A percentile compares a stretch with the other conserved stretches of the same genome.
phyloP scores from a whole-genome alignment of 1,139 yeast species.

The Hansenula sp. region DNA sequence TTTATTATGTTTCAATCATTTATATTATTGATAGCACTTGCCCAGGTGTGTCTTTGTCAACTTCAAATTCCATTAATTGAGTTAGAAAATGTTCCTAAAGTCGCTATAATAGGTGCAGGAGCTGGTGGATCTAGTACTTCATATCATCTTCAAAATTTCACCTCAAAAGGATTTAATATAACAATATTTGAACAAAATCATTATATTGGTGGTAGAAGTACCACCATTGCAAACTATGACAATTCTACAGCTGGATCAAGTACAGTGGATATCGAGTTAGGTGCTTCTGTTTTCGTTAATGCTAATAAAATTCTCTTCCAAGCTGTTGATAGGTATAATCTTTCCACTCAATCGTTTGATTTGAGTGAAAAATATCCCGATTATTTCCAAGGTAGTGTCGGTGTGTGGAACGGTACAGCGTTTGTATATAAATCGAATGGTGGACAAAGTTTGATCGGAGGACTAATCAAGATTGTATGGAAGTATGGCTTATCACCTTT shows the following conservation, averaged over 20 bases:
- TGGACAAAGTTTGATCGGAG: conserved; percentile 2
- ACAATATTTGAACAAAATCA: conserved; percentile 31
- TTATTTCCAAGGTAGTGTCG: conserved; percentile 22
- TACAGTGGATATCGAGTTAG: conserved; percentile 29
- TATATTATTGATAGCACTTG: no score
- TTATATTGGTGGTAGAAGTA: conserved; percentile 37
- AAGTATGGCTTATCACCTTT: conserved; percentile 28
- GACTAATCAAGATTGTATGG: conserved; percentile 20
- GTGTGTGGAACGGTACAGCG: conserved; percentile 37
- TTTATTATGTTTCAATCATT: no score
- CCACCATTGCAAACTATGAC: conserved; percentile 25
- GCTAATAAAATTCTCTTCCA: conserved; percentile 31
- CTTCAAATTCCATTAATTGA: background rate
- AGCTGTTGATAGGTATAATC: conserved; percentile 33
- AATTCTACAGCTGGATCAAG: conserved; percentile 16
- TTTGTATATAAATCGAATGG: conserved; percentile 16
- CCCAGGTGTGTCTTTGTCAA: background rate
- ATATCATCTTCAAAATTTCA: conserved; percentile 33
- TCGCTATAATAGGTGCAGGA: conserved; percentile 45
- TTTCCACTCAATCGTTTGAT: conserved; percentile 18
- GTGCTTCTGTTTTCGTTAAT: conserved; percentile 39
- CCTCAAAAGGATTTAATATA: conserved; percentile 26
- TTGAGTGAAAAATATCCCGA: conserved; percentile 10
- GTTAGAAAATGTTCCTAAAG: conserved; percentile 1
- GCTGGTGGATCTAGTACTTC: conserved; percentile 43